Conservation (phyloP, 75 land plant species). For the Sequoiadendron giganteum region DNA sequence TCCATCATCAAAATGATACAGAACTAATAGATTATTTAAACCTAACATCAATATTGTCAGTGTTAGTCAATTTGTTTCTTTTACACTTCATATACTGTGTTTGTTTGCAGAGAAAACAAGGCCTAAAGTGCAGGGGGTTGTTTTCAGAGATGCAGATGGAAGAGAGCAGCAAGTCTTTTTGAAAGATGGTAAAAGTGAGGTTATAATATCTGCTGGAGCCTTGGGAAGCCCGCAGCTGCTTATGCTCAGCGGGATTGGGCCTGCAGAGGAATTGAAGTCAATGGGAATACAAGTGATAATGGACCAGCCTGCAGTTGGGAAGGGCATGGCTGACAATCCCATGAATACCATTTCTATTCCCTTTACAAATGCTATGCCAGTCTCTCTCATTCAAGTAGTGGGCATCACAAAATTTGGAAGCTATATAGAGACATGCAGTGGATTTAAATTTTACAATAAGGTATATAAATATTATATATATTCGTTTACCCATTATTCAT, state of each 20-base stretch:
- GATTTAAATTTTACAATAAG: constrained; percentile 11
- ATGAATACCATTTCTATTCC: constrained; percentile 41
- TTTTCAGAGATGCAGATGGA: constrained; percentile 51
- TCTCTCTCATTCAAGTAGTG: constrained; percentile 56
- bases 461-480: background rate
- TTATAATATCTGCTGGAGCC: constrained; percentile 69
- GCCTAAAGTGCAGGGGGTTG: constrained; percentile 57
- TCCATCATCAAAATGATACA: too few species aligned
- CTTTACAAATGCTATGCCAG: too few species aligned
- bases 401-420: constrained; percentile 22
- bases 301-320: constrained; percentile 52
- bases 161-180: constrained; percentile 18
- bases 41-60: too few species aligned
- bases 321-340: constrained; percentile 82
- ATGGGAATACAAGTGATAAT: constrained; percentile 37
- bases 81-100: too few species aligned
- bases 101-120: constrained; percentile 13
- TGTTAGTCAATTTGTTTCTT: too few species aligned
- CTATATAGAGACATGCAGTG: constrained; percentile 70
- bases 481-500: background rate
- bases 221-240: constrained; percentile 70
- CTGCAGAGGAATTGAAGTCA: constrained; percentile 28
- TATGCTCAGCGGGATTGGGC: constrained; percentile 87
- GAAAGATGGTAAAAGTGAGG: constrained; percentile 24
- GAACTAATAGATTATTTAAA: too few species aligned